phyloP scores from a whole-genome alignment of 192 early-diverging fungal genomes.

The Backusella australiensis region DNA sequence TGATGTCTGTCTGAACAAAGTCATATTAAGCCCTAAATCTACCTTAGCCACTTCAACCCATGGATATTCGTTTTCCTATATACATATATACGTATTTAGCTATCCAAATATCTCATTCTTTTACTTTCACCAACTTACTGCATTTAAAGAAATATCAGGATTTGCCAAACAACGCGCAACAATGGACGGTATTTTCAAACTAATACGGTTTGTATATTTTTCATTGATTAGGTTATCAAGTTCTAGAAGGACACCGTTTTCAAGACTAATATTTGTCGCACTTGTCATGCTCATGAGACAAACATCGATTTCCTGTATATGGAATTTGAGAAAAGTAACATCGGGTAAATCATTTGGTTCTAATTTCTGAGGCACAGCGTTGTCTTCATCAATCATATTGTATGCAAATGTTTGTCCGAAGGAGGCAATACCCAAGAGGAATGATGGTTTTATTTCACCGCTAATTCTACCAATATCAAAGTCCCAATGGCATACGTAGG shows the following conservation, averaged over 20 bases:
- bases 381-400: slow-evolving; percentile 67
- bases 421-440: slow-evolving; percentile 48
- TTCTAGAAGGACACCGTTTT: slow-evolving; percentile 60
- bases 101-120: neutral
- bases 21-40: slow-evolving; percentile 53
- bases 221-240: slow-evolving; percentile 63
- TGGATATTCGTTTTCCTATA: slow-evolving; percentile 23
- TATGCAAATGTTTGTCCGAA: slow-evolving; percentile 61
- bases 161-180: slow-evolving; percentile 51
- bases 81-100: neutral
- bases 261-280: slow-evolving; percentile 50
- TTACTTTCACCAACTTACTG: neutral
- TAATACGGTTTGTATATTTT: slow-evolving; percentile 50
- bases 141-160: slow-evolving; percentile 6
- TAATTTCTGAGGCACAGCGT: slow-evolving; percentile 51
- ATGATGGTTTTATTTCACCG: slow-evolving; percentile 64
- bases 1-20: slow-evolving; percentile 52
- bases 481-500: slow-evolving; percentile 70
- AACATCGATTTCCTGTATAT: slow-evolving; percentile 56
- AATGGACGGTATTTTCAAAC: slow-evolving; percentile 60
- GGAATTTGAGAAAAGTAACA: slow-evolving; percentile 59
- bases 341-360: slow-evolving; percentile 43
- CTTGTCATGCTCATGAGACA: slow-evolving; percentile 55
- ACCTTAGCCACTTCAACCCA: slow-evolving; percentile 72
- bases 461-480: slow-evolving; percentile 57